Base-by-base conservation (phyloP, 768 basidiomycete species). In the Mycena polygramma region DNA sequence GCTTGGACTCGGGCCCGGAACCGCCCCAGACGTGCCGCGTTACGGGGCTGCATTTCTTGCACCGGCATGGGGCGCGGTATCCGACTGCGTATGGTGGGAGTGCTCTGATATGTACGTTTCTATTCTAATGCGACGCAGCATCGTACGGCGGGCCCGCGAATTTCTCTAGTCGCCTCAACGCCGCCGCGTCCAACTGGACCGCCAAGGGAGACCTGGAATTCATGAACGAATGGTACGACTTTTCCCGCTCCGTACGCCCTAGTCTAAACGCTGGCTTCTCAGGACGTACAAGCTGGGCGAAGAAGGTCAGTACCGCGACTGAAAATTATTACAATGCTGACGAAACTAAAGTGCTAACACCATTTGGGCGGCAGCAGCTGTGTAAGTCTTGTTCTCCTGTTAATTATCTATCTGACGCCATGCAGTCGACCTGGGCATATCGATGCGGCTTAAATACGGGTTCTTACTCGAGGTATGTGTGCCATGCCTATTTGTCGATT, bases 231-330 rank as follows among this genome's bases (percentile, higher is more conserved):
- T 98, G 96, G 95, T 93, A 55, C 43, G 87, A 48, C 77, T 72
- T 70, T 20, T 20, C n/a, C 7, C 36, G 8, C 54, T 75, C 8
- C 69, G 26, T 17, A 52, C 36, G 10, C 19, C 41, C 52, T 59
- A 30, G 52, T 48, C 63, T 61, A 59, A 69, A 45, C 4, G 2
- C n/a, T n/a, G n/a, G n/a, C 30, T 30, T 45, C 35, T 15, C 62
- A 94, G 94, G 96, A 91, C 92, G 7, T 97, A 95, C 80, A 93
- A 94, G 74, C 88, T 98, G 3, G 97, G 96, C 17, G 91, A 92
- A 82, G 96, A 98, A 83, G 83, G 92, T 93, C 73, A 19, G 79
- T 69, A 57, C 17, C 19, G 17, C n/a, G 41, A 19, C 19, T n/a
- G 51, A 52, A 24, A 48, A 71, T 41, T 41, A 54, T n/a, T n/a